These are phyloP conservation scores for Mucor racemosus DNA, from an alignment of 371 early-diverging fungal species.

Conservation along the genomic window DNA sequence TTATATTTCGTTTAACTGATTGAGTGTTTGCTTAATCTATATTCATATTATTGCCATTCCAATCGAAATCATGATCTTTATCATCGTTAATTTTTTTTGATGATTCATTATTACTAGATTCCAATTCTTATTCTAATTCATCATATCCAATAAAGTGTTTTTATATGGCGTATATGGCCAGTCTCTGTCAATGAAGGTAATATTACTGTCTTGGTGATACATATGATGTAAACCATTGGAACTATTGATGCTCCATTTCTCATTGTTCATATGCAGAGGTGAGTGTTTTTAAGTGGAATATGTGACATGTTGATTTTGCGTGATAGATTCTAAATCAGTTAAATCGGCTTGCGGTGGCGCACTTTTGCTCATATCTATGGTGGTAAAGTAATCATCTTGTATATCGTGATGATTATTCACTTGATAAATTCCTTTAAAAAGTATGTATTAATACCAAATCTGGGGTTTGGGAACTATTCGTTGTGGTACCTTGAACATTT, in stretches of 20 bases:
- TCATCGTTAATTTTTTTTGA: slow-evolving; percentile 13
- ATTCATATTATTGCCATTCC: slow-evolving; percentile 1
- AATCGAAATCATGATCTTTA: slow-evolving; percentile 15
- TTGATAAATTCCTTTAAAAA: too few species aligned
- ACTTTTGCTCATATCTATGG: neutral
- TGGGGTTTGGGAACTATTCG: too few species aligned
- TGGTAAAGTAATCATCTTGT: slow-evolving; percentile 3
- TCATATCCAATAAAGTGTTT: neutral
- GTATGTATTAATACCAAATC: too few species aligned
- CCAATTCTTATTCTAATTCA: neutral
- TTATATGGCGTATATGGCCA: neutral
- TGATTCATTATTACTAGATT: neutral
- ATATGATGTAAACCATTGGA: neutral
- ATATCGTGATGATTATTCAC: neutral
- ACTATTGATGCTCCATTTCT: slow-evolving; percentile 1
- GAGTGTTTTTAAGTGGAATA: neutral
- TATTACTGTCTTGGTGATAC: neutral
- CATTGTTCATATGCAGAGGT: neutral
- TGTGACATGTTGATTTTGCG: neutral
- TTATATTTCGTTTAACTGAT: neutral
- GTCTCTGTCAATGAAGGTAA: neutral
- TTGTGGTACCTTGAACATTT: neutral
- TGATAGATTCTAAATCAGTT: neutral
- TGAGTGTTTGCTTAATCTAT: neutral
- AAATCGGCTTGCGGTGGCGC: slow-evolving; percentile 2